phyloP scores from a whole-genome alignment of 495 filamentous ascomycete species.

The Diplogelasinospora grovesii region DNA sequence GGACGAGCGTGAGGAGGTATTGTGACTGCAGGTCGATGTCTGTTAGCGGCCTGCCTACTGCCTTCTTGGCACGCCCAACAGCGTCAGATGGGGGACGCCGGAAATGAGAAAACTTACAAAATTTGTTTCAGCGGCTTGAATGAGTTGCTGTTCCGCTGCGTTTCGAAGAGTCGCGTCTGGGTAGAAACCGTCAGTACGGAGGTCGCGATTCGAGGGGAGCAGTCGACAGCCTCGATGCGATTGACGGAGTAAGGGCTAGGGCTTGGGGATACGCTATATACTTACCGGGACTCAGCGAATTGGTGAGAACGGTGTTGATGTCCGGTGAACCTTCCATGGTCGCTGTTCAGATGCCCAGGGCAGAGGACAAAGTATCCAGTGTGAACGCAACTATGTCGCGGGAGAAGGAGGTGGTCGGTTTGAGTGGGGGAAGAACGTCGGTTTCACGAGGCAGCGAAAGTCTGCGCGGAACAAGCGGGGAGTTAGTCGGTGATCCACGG shows the following conservation, averaged over 20 bases:
- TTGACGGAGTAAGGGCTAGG: slow-evolving; percentile 3
- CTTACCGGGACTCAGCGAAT: slow-evolving; percentile 85
- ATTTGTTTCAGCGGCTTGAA: slow-evolving; percentile 82
- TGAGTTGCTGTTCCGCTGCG: slow-evolving; percentile 88
- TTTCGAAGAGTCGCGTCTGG: slow-evolving; percentile 83
- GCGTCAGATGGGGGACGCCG: no score
- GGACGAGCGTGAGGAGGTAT: slow-evolving; percentile 84
- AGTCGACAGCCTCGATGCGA: slow-evolving; percentile 17
- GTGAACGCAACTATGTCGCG: slow-evolving; percentile 15
- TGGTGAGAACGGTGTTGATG: slow-evolving; percentile 68
- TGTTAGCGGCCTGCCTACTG: no score
- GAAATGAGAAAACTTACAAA: slow-evolving; percentile 70
- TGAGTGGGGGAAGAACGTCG: slow-evolving; percentile 24
- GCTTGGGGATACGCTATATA: slow-evolving; percentile 17
- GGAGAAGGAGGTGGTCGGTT: slow-evolving; percentile 19
- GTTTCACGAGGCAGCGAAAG: slow-evolving; percentile 26
- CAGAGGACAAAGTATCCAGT: no score
- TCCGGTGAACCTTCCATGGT: slow-evolving; percentile 45
- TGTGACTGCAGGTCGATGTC: slow-evolving; percentile 56
- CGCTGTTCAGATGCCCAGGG: slow-evolving; percentile 20
- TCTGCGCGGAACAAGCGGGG: slow-evolving; percentile 34
- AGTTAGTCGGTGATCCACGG: slow-evolving; percentile 13
- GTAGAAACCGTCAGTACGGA: slow-evolving; percentile 13
- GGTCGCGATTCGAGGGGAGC: slow-evolving; percentile 7
- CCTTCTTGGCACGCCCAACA: no score